These are phyloP conservation scores for Crithidia thermophila DNA, from an alignment of 208 protist species.

Conservation along the genomic window DNA sequence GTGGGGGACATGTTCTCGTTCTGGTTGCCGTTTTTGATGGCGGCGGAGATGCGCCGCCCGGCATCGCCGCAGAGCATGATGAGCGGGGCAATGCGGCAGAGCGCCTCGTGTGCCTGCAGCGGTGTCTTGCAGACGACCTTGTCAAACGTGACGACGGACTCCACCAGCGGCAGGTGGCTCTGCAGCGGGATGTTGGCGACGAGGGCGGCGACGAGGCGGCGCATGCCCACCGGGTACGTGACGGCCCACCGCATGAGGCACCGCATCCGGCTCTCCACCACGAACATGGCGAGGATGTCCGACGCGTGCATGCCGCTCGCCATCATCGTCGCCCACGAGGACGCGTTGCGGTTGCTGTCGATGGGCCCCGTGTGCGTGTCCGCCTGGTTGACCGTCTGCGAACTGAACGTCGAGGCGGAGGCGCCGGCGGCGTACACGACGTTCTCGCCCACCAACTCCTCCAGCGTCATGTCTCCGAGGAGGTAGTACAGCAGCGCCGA, in stretches of 20 bases:
- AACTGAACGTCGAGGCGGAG: constrained; percentile 36
- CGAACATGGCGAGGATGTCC: constrained; percentile 46
- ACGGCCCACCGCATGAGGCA: constrained; percentile 46
- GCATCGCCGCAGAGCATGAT: constrained; percentile 59
- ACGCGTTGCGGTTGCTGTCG: constrained; percentile 31
- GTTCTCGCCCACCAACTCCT: constrained; percentile 35
- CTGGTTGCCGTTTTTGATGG: constrained; percentile 13
- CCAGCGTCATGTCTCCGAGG: constrained; percentile 31
- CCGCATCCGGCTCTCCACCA: constrained; percentile 44
- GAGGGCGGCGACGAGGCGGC: constrained; percentile 50
- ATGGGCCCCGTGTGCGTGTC: constrained; percentile 10
- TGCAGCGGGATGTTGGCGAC: constrained; percentile 53
- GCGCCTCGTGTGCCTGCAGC: constrained; percentile 49
- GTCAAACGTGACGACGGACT: constrained; percentile 63
- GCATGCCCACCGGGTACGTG: constrained; percentile 41
- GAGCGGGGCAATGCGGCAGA: constrained; percentile 50
- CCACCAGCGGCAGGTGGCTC: constrained; percentile 65
- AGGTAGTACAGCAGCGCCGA: constrained; percentile 48
- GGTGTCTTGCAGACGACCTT: constrained; percentile 61
- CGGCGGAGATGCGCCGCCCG: constrained; percentile 19
- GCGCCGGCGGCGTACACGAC: constrained; percentile 33
- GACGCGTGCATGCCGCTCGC: constrained; percentile 47
- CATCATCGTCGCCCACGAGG: constrained; percentile 43
- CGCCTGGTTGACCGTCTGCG: constrained; percentile 13
- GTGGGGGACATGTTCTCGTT: constrained; percentile 1